Evolutionary conservation across 148 eudicot species (phyloP).

Genomic region (Silene conica): DNA sequence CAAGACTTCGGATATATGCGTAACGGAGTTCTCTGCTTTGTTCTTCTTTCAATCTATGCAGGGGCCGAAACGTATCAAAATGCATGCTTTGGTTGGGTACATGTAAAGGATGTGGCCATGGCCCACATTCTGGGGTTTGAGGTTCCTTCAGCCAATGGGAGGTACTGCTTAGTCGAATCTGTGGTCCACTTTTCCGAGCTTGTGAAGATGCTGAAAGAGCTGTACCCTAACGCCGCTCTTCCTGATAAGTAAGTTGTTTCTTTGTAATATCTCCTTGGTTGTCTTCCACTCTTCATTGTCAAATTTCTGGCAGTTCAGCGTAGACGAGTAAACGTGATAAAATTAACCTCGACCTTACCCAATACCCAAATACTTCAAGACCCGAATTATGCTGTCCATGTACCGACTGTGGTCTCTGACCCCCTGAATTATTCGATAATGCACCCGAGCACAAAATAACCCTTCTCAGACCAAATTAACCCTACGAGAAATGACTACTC

Average conservation of each 20-base stretch:
- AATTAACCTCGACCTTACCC: not conserved
- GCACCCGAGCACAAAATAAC: too few species aligned
- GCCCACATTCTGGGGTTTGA: constrained; percentile 35
- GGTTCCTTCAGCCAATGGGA: constrained; percentile 32
- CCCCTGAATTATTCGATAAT: too few species aligned
- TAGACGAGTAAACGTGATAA: not conserved
- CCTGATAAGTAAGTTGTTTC: constrained; percentile 28
- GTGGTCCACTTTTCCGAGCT: constrained; percentile 25
- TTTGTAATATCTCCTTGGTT: not conserved
- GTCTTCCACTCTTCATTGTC: not conserved
- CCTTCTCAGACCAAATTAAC: too few species aligned
- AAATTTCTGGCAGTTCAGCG: not conserved
- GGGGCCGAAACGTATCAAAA: constrained; percentile 25
- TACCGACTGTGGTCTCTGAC: too few species aligned
- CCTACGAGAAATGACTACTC: too few species aligned
- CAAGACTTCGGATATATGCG: constrained; percentile 4
- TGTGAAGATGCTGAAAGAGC: constrained; percentile 26
- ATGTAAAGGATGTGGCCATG: constrained; percentile 38
- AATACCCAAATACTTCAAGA: not conserved
- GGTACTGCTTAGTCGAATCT: constrained; percentile 29
- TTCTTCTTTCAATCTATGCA: not conserved
- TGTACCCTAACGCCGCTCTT: constrained; percentile 26
- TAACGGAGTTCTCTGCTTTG: not conserved
- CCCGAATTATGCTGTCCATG: too few species aligned
- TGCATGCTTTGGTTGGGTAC: constrained; percentile 28